Evolutionary conservation across 176 grass and related monocot genomes (phyloP), one percentile per base, ranked within the genome.

Genomic region (Triticum dicoccoides): DNA sequence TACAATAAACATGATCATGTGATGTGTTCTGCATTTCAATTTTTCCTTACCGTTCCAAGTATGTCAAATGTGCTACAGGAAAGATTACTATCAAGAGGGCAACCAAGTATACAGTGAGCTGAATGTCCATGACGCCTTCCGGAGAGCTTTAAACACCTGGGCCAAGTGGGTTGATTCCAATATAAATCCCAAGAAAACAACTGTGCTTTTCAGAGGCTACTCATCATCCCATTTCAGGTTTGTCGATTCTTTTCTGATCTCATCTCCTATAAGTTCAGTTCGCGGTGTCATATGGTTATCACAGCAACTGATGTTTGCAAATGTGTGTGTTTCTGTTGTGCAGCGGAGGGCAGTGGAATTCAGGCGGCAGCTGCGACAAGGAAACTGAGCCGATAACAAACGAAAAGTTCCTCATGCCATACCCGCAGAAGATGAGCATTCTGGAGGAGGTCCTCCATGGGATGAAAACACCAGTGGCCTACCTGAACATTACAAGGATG

Each of bases 321-420:
- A 8, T 77, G 7, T 78, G 10, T 8, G 0, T 66, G 14, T 41
- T 65, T 62, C 33, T 71, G 9, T 64, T 83, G 24, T 89, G 71
- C 51, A 98, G 97, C 20, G 94, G 97, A 49, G 97, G 97, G 4
- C 97, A 92, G 82, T 98, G 97, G 97, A 96, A 96, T 87, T 96
- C 93, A 58, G 94, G 97, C 3, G 97, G 94, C 27, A 95, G 89
- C 62, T 98, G 97, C 65, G 85, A 98, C 80, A 90, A 87, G 66
- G 97, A 98, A 85, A 98, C 92, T 2, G 86, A 88, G 17, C 97
- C 94, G 17, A 96, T 98, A 88, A 88, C 65, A 35, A 86, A 98
- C 42, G 89, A 92, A 6, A 67, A 90, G 45, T 95, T 90, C 87
- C 88, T 94, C 41, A 66, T 83, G 12, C 84, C 82, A 45, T 92